Conservation (phyloP, 805 yeast genomes). For the Candida hungchunana region DNA sequence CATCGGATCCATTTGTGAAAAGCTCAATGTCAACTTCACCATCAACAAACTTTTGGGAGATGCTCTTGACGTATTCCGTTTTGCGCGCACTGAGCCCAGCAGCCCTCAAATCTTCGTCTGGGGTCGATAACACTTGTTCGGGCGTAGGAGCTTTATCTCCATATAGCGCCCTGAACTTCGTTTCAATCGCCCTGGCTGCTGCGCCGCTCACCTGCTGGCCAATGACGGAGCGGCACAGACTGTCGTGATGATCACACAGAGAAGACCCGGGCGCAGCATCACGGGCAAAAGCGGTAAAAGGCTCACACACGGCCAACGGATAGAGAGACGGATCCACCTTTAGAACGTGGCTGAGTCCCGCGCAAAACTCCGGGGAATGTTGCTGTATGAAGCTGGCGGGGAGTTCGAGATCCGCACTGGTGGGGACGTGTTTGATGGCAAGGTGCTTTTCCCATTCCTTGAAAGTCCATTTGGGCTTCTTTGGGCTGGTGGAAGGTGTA, state of each 20-base stretch:
- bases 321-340: constrained; percentile 35
- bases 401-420: constrained; percentile 10
- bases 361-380: constrained; percentile 32
- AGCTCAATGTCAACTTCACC: constrained; percentile 33
- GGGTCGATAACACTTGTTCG: constrained; percentile 34
- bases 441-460: constrained; percentile 13
- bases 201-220: constrained; percentile 77
- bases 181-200: constrained; percentile 67
- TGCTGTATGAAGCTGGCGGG: constrained; percentile 24
- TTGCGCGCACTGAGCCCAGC: constrained; percentile 69
- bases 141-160: constrained; percentile 39
- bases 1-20: constrained; percentile 36
- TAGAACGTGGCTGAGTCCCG: constrained; percentile 32
- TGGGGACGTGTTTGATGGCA: constrained; percentile 10
- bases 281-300: constrained; percentile 28
- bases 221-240: constrained; percentile 47
- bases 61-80: constrained; percentile 53
- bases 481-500: constrained; percentile 4
- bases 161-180: constrained; percentile 38
- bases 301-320: constrained; percentile 22
- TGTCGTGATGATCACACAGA: constrained; percentile 35
- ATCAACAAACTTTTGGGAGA: constrained; percentile 46
- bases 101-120: constrained; percentile 46
- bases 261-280: constrained; percentile 12
- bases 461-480: constrained; percentile 11